phyloP scores from a whole-genome alignment of 768 basidiomycete species.

The Collybia nuda region DNA sequence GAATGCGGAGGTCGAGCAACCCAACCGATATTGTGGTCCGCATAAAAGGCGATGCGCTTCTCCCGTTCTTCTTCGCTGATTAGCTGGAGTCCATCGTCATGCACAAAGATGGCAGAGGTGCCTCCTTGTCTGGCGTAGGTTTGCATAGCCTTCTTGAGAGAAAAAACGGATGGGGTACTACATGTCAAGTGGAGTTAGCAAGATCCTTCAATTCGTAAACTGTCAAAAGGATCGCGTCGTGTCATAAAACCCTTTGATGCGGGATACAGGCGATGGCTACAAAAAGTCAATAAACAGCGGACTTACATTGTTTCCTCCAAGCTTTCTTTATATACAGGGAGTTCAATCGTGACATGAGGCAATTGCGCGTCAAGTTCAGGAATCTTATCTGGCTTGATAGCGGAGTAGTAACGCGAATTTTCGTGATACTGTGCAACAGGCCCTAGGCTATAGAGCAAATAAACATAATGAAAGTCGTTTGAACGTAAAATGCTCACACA shows the following conservation, averaged over 20 bases:
- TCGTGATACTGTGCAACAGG: constrained; percentile 86
- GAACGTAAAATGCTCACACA: constrained; percentile 42
- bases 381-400: constrained; percentile 58
- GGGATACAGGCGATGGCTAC: not conserved
- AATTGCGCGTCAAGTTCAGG: constrained; percentile 61
- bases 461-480: not conserved
- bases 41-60: constrained; percentile 72
- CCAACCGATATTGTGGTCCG: constrained; percentile 78
- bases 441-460: constrained; percentile 52
- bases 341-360: constrained; percentile 76
- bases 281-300: not conserved
- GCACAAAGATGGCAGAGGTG: constrained; percentile 74
- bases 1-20: constrained; percentile 79
- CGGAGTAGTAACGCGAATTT: constrained; percentile 84
- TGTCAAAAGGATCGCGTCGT: constrained; percentile 5
- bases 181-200: constrained; percentile 8
- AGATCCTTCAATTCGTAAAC: not conserved
- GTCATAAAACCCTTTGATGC: not conserved
- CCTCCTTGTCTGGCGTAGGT: constrained; percentile 92
- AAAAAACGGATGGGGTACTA: constrained; percentile 74
- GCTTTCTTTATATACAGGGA: constrained; percentile 90
- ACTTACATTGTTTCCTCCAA: constrained; percentile 80
- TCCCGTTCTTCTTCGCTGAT: constrained; percentile 60
- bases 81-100: constrained; percentile 82
- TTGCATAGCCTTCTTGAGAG: constrained; percentile 83